Evolutionary conservation across 2,329 filamentous ascomycete species (phyloP).

Genomic region (Claviceps paspali): DNA sequence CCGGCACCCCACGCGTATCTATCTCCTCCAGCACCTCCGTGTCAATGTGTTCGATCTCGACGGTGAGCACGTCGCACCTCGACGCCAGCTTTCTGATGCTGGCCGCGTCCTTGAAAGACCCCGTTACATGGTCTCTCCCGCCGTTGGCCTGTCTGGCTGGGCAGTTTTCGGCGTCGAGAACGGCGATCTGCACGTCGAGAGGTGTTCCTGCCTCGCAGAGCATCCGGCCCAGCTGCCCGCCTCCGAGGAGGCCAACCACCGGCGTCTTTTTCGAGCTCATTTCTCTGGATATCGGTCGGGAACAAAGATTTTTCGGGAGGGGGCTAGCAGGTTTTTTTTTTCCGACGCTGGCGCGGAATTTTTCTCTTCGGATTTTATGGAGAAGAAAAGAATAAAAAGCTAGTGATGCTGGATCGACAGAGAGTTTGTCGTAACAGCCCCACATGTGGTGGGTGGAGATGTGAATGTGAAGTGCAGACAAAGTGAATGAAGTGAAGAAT

Average conservation of each 20-base stretch:
- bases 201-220: constrained; percentile 67
- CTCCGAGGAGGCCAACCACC: constrained; percentile 38
- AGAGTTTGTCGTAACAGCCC: no score
- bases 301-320: no score
- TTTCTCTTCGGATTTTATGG: no score
- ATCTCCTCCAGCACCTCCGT: constrained; percentile 82
- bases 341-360: no score
- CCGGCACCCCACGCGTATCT: constrained; percentile 44
- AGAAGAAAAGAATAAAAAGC: no score
- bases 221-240: constrained; percentile 82
- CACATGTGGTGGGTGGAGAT: no score
- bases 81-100: constrained; percentile 69
- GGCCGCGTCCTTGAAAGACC: constrained; percentile 73
- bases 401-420: no score
- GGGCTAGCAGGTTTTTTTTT: no score
- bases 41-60: constrained; percentile 92
- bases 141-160: constrained; percentile 78
- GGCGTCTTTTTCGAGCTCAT: constrained; percentile 14
- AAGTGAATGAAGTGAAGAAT: no score
- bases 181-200: constrained; percentile 62
- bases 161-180: constrained; percentile 61
- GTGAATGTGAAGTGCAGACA: no score
- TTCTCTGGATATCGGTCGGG: no score
- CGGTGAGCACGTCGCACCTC: constrained; percentile 66
- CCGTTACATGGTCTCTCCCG: constrained; percentile 58